These are phyloP conservation scores for Lentinula sp. DNA, from an alignment of 768 basidiomycete species.

Conservation along the genomic window DNA sequence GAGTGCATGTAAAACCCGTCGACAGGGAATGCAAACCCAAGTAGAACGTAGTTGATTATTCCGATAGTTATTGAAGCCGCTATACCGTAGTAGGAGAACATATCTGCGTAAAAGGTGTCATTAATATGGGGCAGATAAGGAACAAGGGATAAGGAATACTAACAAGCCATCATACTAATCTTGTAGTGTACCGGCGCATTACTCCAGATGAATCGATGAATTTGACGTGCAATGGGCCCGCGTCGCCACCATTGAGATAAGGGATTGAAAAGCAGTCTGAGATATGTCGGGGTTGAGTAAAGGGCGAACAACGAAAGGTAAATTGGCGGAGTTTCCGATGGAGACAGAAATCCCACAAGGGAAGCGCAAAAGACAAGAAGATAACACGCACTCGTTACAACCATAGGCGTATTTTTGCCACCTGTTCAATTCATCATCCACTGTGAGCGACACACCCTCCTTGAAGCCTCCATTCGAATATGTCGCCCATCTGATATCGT, in stretches of 20 bases:
- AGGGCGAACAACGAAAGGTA: slow-evolving; percentile 24
- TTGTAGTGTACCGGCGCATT: slow-evolving; percentile 77
- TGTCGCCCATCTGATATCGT: slow-evolving; percentile 73
- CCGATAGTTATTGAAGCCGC: slow-evolving; percentile 39
- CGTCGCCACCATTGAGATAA: slow-evolving; percentile 66
- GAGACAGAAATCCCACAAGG: slow-evolving; percentile 32
- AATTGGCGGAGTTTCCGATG: neutral
- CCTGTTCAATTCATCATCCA: slow-evolving; percentile 83
- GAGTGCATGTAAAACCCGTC: slow-evolving; percentile 50
- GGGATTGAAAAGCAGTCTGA: slow-evolving; percentile 77
- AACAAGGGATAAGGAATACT: slow-evolving; percentile 13
- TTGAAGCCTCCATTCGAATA: slow-evolving; percentile 84
- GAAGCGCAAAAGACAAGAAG: slow-evolving; percentile 29
- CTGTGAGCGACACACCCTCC: slow-evolving; percentile 85
- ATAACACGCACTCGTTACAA: slow-evolving; percentile 54
- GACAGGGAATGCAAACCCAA: slow-evolving; percentile 43
- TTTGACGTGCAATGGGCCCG: slow-evolving; percentile 73
- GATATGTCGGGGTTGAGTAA: slow-evolving; percentile 11
- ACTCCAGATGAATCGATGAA: slow-evolving; percentile 75
- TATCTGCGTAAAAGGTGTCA: slow-evolving; percentile 24
- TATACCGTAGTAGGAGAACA: slow-evolving; percentile 55
- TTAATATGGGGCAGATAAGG: neutral
- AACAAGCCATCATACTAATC: slow-evolving; percentile 68
- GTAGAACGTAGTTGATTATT: slow-evolving; percentile 42
- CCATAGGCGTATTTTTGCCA: slow-evolving; percentile 80